Conservation (phyloP, 2,329 filamentous ascomycete species). For the Penicillium vulpinum region DNA sequence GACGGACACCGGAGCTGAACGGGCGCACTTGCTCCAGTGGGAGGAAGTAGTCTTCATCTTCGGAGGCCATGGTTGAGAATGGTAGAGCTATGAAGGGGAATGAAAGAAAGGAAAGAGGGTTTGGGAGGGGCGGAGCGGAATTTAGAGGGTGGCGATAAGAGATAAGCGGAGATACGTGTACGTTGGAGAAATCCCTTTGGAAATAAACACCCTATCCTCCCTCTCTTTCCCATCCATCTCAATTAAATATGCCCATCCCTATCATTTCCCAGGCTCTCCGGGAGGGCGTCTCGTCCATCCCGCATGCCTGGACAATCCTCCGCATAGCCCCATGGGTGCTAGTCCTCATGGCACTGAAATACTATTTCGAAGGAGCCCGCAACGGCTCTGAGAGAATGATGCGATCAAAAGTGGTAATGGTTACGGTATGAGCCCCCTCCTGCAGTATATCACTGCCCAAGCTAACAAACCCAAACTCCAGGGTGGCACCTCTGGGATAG, state of each 20-base stretch:
- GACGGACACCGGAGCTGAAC: conserved; percentile 64
- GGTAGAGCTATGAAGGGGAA: neutral
- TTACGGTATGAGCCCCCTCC: conserved; percentile 64
- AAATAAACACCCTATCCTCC: conserved; percentile 6
- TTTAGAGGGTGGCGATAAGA: conserved; percentile 17
- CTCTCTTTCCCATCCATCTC: conserved; percentile 8
- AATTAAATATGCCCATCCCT: conserved; percentile 59
- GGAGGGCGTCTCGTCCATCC: conserved; percentile 57
- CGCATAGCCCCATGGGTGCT: conserved; percentile 55
- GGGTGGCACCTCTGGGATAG: conserved; percentile 91
- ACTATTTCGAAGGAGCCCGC: conserved; percentile 71
- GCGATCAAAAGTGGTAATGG: conserved; percentile 90
- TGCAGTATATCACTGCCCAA: neutral
- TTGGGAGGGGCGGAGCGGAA: neutral
- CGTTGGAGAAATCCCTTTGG: conserved; percentile 5
- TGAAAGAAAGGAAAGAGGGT: neutral
- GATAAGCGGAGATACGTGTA: conserved; percentile 17
- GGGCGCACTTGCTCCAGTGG: conserved; percentile 60
- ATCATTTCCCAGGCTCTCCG: conserved; percentile 56
- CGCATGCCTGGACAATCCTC: conserved; percentile 54
- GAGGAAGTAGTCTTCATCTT: conserved; percentile 59
- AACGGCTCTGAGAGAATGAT: conserved; percentile 79
- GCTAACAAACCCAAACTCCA: conserved; percentile 34
- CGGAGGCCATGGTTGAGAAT: conserved; percentile 32
- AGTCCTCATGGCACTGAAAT: conserved; percentile 63